Percentiles rank a stretch among this genome's conserved stretches.
Evolutionary conservation across 345 rosid species (phyloP).

Genomic region (Citrus cavaleriei): DNA sequence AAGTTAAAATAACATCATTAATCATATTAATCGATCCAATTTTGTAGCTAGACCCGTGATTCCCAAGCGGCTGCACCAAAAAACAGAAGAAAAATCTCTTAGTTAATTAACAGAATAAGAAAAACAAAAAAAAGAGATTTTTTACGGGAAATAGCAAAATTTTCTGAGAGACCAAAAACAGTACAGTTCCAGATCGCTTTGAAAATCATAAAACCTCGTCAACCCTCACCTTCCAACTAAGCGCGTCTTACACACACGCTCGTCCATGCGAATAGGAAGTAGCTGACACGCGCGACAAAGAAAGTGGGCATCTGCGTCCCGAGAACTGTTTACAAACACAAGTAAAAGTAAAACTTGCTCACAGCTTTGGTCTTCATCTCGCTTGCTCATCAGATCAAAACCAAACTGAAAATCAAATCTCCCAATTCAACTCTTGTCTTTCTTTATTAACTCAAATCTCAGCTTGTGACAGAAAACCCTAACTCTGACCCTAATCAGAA

Average conservation of each 20-base stretch:
- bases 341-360: not conserved
- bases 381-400: not conserved
- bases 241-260: not conserved
- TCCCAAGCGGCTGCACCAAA: not conserved
- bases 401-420: not conserved
- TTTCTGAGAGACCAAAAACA: not conserved
- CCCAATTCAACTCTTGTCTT: not conserved
- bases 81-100: not conserved
- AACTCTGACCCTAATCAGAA: slow-evolving; percentile 17
- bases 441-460: not conserved
- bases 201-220: not conserved
- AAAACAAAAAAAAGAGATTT: not conserved
- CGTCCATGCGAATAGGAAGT: too few relatives aligned
- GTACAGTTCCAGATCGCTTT: not conserved
- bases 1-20: not conserved
- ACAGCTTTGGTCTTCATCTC: not conserved
- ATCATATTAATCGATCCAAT: not conserved
- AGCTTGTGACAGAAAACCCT: slow-evolving; percentile 10
- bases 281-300: not conserved
- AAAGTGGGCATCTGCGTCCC: not conserved
- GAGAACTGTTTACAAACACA: not conserved
- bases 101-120: not conserved
- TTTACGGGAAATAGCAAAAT: not conserved
- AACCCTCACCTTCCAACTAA: not conserved
- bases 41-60: not conserved